Conservation (phyloP, 495 filamentous ascomycete genomes). For the Penicillium ucsense region DNA sequence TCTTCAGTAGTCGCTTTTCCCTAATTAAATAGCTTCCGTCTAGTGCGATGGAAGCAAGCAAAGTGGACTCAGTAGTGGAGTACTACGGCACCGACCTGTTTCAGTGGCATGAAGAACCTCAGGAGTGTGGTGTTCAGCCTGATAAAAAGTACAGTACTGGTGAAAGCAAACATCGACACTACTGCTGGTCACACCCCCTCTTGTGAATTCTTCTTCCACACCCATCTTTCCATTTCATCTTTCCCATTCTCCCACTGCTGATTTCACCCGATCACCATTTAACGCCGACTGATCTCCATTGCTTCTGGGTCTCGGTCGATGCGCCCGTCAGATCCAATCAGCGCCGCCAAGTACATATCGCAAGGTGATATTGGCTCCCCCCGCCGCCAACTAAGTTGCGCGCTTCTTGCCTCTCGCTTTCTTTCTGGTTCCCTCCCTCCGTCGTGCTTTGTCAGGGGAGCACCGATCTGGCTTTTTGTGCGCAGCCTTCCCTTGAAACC, state of each 20-base stretch:
- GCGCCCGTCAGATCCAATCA: constrained; percentile 25
- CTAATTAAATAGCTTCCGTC: no score
- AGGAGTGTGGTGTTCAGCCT: no score
- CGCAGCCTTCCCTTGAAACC: background rate
- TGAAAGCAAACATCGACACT: background rate
- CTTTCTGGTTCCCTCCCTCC: constrained; percentile 10
- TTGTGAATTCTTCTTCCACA: no score
- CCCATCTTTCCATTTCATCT: background rate
- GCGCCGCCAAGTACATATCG: constrained; percentile 20
- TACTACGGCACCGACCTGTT: no score
- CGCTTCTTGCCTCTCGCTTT: constrained; percentile 12
- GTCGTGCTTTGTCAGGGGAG: constrained; percentile 5
- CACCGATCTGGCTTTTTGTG: constrained; percentile 1
- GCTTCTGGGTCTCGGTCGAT: constrained; percentile 17
- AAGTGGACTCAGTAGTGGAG: no score
- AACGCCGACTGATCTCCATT: constrained; percentile 12
- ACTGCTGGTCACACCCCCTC: no score
- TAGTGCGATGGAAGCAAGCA: no score
- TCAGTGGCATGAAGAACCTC: no score
- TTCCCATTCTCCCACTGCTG: background rate
- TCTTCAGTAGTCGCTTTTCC: no score
- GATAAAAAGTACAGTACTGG: no score
- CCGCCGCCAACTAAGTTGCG: constrained; percentile 9
- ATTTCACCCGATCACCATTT: constrained; percentile 3
- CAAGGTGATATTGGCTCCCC: constrained; percentile 26